Evolutionary conservation across 805 yeast species (phyloP).

Genomic region (Blastobotrys mokoenaii): DNA sequence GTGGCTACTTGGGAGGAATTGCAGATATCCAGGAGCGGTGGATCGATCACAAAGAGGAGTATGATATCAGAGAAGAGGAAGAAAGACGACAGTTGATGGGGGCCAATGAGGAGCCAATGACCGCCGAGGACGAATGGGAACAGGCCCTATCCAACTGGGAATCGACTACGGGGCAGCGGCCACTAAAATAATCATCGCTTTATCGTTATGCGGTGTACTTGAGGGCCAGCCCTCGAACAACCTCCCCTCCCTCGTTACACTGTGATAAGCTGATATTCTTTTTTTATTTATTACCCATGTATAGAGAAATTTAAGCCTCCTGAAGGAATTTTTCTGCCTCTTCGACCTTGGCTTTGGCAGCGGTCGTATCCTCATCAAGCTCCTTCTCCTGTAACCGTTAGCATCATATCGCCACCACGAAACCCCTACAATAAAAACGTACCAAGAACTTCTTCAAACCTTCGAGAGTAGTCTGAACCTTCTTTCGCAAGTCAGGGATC

Average conservation of each 20-base stretch:
- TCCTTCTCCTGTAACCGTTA: constrained; percentile 9
- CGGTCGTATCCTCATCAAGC: constrained; percentile 17
- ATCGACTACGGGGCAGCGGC: constrained; percentile 12
- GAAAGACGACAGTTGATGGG: constrained; percentile 32
- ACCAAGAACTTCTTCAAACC: constrained; percentile 35
- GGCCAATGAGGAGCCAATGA: constrained; percentile 23
- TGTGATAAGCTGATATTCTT: too few species aligned
- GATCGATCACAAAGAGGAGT: constrained; percentile 75
- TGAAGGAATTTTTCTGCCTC: constrained; percentile 13
- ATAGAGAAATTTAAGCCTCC: too few species aligned
- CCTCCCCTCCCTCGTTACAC: too few species aligned
- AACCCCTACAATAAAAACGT: background rate
- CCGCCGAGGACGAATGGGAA: constrained; percentile 63
- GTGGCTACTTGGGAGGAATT: constrained; percentile 38
- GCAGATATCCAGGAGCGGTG: constrained; percentile 89
- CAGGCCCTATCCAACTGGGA: constrained; percentile 54
- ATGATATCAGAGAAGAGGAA: constrained; percentile 54
- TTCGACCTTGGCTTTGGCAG: constrained; percentile 21
- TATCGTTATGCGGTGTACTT: too few species aligned
- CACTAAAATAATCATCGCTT: background rate
- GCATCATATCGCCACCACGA: background rate
- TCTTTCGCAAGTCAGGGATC: constrained; percentile 40
- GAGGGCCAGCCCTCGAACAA: too few species aligned
- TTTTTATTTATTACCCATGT: constrained; percentile 5
- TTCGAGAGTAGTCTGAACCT: constrained; percentile 33